Evolutionary conservation across 805 yeast species (phyloP).

Genomic region (Candida peoriensis): DNA sequence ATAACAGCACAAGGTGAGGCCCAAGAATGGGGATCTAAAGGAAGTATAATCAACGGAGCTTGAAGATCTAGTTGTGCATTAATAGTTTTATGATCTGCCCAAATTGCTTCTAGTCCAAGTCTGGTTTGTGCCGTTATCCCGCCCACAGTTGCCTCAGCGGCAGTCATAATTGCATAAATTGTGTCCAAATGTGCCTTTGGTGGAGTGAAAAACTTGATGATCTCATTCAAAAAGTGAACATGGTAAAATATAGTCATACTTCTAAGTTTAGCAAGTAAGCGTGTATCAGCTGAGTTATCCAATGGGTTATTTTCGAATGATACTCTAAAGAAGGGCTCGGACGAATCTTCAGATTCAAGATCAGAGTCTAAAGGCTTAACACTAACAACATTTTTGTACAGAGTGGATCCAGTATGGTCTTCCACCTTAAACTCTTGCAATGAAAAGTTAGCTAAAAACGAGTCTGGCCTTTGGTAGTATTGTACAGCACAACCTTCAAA

Average conservation of each 20-base stretch:
- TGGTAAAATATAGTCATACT: slow-evolving; percentile 91
- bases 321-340: slow-evolving; percentile 73
- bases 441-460: slow-evolving; percentile 66
- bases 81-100: slow-evolving; percentile 90
- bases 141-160: slow-evolving; percentile 93
- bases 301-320: slow-evolving; percentile 84
- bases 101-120: slow-evolving; percentile 86
- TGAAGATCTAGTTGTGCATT: slow-evolving; percentile 84
- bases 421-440: slow-evolving; percentile 79
- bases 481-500: slow-evolving; percentile 80
- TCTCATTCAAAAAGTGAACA: slow-evolving; percentile 72
- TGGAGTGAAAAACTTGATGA: slow-evolving; percentile 75
- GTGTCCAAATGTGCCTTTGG: slow-evolving; percentile 84
- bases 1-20: slow-evolving; percentile 84
- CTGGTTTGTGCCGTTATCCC: slow-evolving; percentile 87
- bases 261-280: slow-evolving; percentile 63
- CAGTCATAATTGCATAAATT: slow-evolving; percentile 83
- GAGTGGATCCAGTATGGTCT: slow-evolving; percentile 74
- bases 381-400: slow-evolving; percentile 85
- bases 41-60: slow-evolving; percentile 87
- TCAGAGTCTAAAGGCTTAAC: slow-evolving; percentile 57
- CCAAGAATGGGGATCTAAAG: slow-evolving; percentile 74
- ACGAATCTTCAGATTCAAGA: slow-evolving; percentile 23
- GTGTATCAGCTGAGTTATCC: slow-evolving; percentile 79
- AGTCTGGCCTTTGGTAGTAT: slow-evolving; percentile 72